phyloP scores from a whole-genome alignment of 2,329 filamentous ascomycete species.

The Phoma herbarum region DNA sequence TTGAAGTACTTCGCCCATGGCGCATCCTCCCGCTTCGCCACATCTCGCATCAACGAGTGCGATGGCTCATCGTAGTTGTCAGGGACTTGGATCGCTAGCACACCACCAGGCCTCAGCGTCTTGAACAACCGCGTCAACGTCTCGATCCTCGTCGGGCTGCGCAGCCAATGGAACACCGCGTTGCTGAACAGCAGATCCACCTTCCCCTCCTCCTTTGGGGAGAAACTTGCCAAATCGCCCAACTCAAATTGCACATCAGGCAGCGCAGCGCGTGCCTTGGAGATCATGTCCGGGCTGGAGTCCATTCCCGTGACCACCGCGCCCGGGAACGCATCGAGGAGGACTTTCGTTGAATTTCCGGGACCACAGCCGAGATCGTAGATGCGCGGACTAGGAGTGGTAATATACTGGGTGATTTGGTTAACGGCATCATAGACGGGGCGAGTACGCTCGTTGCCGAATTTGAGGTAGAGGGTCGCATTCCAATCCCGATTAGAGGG shows the following conservation, averaged over 20 bases:
- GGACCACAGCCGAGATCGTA: constrained; percentile 69
- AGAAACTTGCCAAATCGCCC: constrained; percentile 58
- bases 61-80: constrained; percentile 61
- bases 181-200: constrained; percentile 62
- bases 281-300: constrained; percentile 65
- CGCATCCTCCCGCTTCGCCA: constrained; percentile 31
- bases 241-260: constrained; percentile 57
- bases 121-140: constrained; percentile 57
- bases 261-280: constrained; percentile 53
- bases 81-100: constrained; percentile 64
- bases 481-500: constrained; percentile 58
- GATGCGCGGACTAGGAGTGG: constrained; percentile 49
- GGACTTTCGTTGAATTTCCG: constrained; percentile 64
- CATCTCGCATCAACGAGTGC: constrained; percentile 61
- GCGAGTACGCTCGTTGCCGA: constrained; percentile 62
- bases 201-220: constrained; percentile 23
- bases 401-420: constrained; percentile 53
- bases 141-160: constrained; percentile 53
- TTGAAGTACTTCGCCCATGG: constrained; percentile 53
- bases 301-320: constrained; percentile 63
- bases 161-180: constrained; percentile 68
- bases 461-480: constrained; percentile 66
- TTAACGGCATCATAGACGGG: constrained; percentile 63
- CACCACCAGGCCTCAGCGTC: constrained; percentile 55
- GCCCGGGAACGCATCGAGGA: constrained; percentile 58